Evolutionary conservation across 352 stramenopile species (phyloP).

Genomic region (Plasmopara muralis): DNA sequence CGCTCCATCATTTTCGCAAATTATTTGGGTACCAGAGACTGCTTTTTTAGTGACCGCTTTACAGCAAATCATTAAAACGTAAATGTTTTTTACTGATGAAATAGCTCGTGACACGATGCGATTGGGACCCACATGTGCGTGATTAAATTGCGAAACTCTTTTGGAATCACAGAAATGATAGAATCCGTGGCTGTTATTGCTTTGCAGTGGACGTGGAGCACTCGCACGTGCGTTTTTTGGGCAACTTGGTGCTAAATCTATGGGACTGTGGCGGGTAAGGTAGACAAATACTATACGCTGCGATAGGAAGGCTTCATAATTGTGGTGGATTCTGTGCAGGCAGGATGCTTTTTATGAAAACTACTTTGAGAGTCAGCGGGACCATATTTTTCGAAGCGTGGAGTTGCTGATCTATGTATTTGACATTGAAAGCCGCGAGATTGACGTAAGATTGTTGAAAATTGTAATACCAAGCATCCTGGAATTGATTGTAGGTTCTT

Average conservation of each 20-base stretch:
- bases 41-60: not conserved
- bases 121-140: slow-evolving; percentile 89
- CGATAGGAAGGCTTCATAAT: not conserved
- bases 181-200: slow-evolving; percentile 2
- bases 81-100: not conserved
- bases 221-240: slow-evolving; percentile 93
- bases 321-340: slow-evolving; percentile 28
- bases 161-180: slow-evolving; percentile 5
- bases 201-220: slow-evolving; percentile 88
- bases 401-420: slow-evolving; percentile 99
- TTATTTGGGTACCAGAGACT: slow-evolving; percentile 83
- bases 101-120: slow-evolving; percentile 95
- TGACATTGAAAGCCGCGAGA: slow-evolving; percentile 93
- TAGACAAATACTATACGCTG: not conserved
- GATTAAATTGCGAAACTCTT: not conserved
- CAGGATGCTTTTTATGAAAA: slow-evolving; percentile 99
- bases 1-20: slow-evolving; percentile 99
- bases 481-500: not conserved
- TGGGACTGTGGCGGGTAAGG: slow-evolving; percentile 97
- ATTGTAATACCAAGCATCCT: not conserved
- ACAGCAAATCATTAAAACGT: not conserved
- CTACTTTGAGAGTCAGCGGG: slow-evolving; percentile 98
- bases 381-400: slow-evolving; percentile 98
- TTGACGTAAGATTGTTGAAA: slow-evolving; percentile 40
- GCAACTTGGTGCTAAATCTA: slow-evolving; percentile 97